Evolutionary conservation across 2,329 filamentous ascomycete species (phyloP).

Genomic region (Scleromitrula shiraiana): DNA sequence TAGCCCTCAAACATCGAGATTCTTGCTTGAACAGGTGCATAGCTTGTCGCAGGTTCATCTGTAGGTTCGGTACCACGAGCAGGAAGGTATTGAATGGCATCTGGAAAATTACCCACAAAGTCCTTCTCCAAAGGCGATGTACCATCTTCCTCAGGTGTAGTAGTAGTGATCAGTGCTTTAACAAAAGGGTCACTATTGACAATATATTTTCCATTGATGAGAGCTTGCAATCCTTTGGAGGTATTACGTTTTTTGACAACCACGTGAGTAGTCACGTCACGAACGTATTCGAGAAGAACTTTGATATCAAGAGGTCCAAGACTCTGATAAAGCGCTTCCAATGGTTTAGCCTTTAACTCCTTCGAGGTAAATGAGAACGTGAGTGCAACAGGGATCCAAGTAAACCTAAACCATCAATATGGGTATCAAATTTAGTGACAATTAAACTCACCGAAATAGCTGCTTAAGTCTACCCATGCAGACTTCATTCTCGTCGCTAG

Average conservation of each 20-base stretch:
- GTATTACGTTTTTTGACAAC: slow-evolving; percentile 87
- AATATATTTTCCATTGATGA: slow-evolving; percentile 73
- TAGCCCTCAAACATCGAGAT: slow-evolving; percentile 74
- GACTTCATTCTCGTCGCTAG: slow-evolving; percentile 53
- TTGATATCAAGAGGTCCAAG: slow-evolving; percentile 89
- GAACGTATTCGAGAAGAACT: slow-evolving; percentile 63
- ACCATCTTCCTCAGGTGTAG: slow-evolving; percentile 28
- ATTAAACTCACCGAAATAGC: slow-evolving; percentile 44
- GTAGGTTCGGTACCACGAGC: slow-evolving; percentile 68
- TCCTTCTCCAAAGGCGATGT: slow-evolving; percentile 62
- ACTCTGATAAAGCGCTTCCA: slow-evolving; percentile 51
- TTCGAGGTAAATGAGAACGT: slow-evolving; percentile 71
- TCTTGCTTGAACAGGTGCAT: slow-evolving; percentile 60
- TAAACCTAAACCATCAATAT: slow-evolving; percentile 45
- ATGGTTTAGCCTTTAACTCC: slow-evolving; percentile 58
- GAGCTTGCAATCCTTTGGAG: slow-evolving; percentile 74
- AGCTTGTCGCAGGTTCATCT: slow-evolving; percentile 53
- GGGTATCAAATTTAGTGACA: slow-evolving; percentile 5
- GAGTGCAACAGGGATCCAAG: slow-evolving; percentile 74
- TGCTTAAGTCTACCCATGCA: slow-evolving; percentile 63
- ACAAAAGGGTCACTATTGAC: slow-evolving; percentile 62
- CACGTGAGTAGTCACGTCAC: slow-evolving; percentile 71
- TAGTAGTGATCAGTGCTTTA: slow-evolving; percentile 55
- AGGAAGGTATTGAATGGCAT: slow-evolving; percentile 63
- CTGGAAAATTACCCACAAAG: slow-evolving; percentile 72